Evolutionary conservation across 2,329 filamentous ascomycete genomes (phyloP).

Genomic region (Thielaviopsis euricoi): DNA sequence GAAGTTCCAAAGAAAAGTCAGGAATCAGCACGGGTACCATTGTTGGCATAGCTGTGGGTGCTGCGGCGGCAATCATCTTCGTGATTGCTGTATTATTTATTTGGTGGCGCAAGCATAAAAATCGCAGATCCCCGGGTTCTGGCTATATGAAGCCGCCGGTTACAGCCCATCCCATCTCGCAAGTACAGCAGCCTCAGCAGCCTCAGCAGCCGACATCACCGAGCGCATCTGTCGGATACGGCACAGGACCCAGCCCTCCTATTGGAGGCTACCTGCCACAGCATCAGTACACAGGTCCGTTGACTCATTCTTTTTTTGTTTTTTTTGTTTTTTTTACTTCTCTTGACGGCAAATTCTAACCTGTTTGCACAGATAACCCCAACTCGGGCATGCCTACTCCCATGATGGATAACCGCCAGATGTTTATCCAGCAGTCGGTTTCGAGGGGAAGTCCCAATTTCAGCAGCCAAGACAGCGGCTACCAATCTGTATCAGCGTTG

Average conservation of each 20-base stretch:
- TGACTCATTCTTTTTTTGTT: neutral
- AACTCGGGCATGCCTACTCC: neutral
- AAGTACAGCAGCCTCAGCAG: neutral
- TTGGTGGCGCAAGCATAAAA: neutral
- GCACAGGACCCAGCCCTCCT: neutral
- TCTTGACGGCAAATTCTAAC: neutral
- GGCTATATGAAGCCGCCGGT: neutral
- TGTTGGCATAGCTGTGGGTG: constrained; percentile 15
- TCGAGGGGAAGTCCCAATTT: neutral
- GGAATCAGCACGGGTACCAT: constrained; percentile 12
- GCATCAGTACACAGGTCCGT: neutral
- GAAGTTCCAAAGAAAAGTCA: neutral
- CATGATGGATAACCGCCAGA: neutral
- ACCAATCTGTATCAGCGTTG: neutral
- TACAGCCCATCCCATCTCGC: neutral
- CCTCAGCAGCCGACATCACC: neutral
- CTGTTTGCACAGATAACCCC: neutral
- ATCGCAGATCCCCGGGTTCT: neutral
- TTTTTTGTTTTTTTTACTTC: no score
- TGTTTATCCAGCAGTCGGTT: neutral
- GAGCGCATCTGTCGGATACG: neutral
- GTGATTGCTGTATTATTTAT: constrained; percentile 1
- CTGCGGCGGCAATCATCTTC: constrained; percentile 10
- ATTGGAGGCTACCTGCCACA: neutral
- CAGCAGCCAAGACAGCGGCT: neutral